Percentiles rank a stretch among this genome's conserved stretches.
phyloP scores from a whole-genome alignment of 208 protist genomes.

The Leptomonas pyrrhocoris region DNA sequence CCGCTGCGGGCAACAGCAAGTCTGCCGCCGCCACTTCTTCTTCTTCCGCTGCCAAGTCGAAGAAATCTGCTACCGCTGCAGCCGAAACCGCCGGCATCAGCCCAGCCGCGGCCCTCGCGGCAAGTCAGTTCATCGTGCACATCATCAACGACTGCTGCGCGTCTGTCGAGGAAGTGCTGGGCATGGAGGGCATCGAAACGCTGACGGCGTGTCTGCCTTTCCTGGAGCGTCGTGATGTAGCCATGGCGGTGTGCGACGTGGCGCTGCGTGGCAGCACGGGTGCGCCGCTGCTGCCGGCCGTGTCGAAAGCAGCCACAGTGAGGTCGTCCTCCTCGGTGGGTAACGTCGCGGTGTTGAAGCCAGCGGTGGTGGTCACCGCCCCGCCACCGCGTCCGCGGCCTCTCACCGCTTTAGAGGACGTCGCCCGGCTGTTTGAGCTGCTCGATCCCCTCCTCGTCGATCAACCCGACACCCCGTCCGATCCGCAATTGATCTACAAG shows the following conservation, averaged over 20 bases:
- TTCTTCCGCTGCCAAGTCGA: neutral
- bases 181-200: conserved; percentile 66
- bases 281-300: conserved; percentile 17
- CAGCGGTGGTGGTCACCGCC: conserved; percentile 12
- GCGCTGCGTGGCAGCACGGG: conserved; percentile 37
- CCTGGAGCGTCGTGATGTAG: conserved; percentile 53
- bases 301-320: conserved; percentile 10
- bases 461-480: conserved; percentile 53
- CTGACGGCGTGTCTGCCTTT: conserved; percentile 72
- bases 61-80: conserved; percentile 3
- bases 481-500: conserved; percentile 40
- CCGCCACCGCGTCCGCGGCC: conserved; percentile 27
- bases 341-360: neutral
- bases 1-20: neutral
- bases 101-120: conserved; percentile 31
- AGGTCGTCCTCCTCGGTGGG: neutral
- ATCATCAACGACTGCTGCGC: conserved; percentile 32
- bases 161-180: conserved; percentile 52
- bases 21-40: neutral
- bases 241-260: conserved; percentile 54
- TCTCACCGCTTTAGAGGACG: conserved; percentile 67
- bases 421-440: conserved; percentile 80
- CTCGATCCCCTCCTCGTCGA: conserved; percentile 84
- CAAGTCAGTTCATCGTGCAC: conserved; percentile 37
- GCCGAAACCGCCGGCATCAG: conserved; percentile 9